phyloP scores from a whole-genome alignment of 2,329 filamentous ascomycete genomes.

The Fusarium neocosmosporiellum region DNA sequence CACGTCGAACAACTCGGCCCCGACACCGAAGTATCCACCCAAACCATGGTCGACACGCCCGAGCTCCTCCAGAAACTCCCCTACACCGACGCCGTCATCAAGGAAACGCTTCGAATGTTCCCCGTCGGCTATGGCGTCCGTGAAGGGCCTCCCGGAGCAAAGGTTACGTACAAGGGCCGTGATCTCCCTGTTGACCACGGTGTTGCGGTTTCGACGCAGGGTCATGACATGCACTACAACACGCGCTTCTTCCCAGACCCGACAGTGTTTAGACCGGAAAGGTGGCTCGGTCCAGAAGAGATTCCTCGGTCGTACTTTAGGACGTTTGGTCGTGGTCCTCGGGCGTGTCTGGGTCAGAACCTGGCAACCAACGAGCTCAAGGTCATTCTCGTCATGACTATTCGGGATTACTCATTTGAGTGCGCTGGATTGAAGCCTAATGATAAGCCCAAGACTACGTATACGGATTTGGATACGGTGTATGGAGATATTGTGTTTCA shows the following conservation, averaged over 20 bases:
- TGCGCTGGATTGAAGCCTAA: conserved; percentile 29
- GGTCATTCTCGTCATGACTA: conserved; percentile 39
- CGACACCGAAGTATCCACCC: background rate
- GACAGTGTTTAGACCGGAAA: conserved; percentile 6
- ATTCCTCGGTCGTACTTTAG: conserved; percentile 22
- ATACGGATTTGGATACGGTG: conserved; percentile 41
- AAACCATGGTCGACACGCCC: conserved; percentile 6
- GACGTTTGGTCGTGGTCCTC: conserved; percentile 52
- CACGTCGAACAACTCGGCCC: conserved; percentile 4
- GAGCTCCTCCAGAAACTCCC: conserved; percentile 3
- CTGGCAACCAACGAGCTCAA: conserved; percentile 51
- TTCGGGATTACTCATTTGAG: conserved; percentile 41
- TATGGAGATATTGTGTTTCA: conserved; percentile 40
- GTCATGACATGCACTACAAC: conserved; percentile 23
- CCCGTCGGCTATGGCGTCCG: conserved; percentile 11
- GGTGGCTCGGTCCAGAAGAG: conserved; percentile 20
- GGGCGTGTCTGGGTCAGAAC: conserved; percentile 51
- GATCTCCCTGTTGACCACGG: conserved; percentile 11
- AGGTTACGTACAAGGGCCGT: background rate
- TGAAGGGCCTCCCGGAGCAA: background rate
- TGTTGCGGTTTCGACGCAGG: background rate
- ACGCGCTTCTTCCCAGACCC: background rate
- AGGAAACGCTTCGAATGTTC: conserved; percentile 15
- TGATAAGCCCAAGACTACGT: conserved; percentile 13
- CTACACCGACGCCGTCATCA: conserved; percentile 25